Evolutionary conservation across 768 basidiomycete species (phyloP), one percentile per base, ranked within the genome.

Genomic region (Phylloporus sp.): DNA sequence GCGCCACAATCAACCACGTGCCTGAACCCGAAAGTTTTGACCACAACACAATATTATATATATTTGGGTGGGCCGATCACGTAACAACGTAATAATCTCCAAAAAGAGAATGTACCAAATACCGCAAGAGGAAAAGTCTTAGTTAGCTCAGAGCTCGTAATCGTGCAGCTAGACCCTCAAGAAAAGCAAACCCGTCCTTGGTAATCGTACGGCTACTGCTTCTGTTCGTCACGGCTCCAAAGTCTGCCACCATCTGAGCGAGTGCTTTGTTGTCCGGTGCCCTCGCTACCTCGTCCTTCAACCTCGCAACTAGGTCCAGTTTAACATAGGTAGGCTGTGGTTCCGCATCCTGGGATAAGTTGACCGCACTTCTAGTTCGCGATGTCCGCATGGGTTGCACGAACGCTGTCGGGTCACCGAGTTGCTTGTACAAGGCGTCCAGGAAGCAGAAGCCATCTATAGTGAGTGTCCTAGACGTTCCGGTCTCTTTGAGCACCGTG

Each of bases 141-240:
- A n/a, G 14, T 55, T 39, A 55, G 28, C 42, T 45, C 47, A 68
- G 34, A 8, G 38, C 67, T 53, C 66, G 70, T 48, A 89, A 63
- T 52, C 80, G 69, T 35, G 68, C 73, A 3, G 80, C 75, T 36
- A 87, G 59, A 29, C 78, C 78, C 42, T 82, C 79, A 39, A 88
- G 65, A 59, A 88, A 87, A 9, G 73, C 73, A 56, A 87, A 76
- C 29, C 84, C 85, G 55, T 86, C 83, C 74, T 89, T 90, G 27
- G 85, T 88, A 44, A 90, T 71, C 40, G 81, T 86, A 52, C 83
- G 73, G 33, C 84, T 81, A 29, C 71, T 80, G 56, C 80, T 82
- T 60, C 74, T 74, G 62, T 85, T 80, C 26, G 83, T 86, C 44
- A 84, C 77, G 39, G 73, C 70, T 20, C 80, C 80, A 63, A 90